phyloP scores from a whole-genome alignment of 1,284 basidiomycete species.

The Lentinula novae-zelandiae region DNA sequence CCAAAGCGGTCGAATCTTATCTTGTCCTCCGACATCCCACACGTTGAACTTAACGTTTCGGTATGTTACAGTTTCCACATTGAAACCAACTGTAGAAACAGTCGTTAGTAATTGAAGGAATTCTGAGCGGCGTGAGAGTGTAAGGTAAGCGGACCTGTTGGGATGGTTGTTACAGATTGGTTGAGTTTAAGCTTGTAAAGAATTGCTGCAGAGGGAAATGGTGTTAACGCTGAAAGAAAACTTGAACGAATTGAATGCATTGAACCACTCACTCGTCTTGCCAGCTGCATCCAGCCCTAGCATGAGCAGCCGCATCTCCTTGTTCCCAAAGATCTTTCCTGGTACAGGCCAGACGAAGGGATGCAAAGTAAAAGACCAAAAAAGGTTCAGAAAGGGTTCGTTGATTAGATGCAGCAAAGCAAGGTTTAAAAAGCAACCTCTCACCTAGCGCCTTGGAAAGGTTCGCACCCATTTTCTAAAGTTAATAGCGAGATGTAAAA shows the following conservation, averaged over 20 bases:
- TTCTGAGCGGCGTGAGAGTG: slow-evolving; percentile 12
- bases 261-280: slow-evolving; percentile 77
- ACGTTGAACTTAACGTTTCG: slow-evolving; percentile 99
- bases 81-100: slow-evolving; percentile 77
- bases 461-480: slow-evolving; percentile 64
- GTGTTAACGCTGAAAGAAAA: neutral
- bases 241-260: neutral
- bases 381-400: neutral
- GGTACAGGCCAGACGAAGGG: slow-evolving; percentile 24
- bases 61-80: slow-evolving; percentile 99
- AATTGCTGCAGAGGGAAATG: slow-evolving; percentile 63
- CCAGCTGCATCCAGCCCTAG: slow-evolving; percentile 94
- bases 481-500: slow-evolving; percentile 30
- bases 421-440: slow-evolving; percentile 18
- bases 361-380: slow-evolving; percentile 12
- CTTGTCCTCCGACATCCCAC: slow-evolving; percentile 99
- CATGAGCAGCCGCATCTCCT: slow-evolving; percentile 96
- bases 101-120: neutral
- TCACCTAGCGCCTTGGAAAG: slow-evolving; percentile 71
- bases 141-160: slow-evolving; percentile 69
- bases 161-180: slow-evolving; percentile 98
- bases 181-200: slow-evolving; percentile 99
- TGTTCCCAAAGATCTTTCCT: slow-evolving; percentile 97
- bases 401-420: neutral
- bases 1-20: slow-evolving; percentile 98